Evolutionary conservation across 345 rosid genomes (phyloP).

Genomic region (Rhodamnia rubescens): DNA sequence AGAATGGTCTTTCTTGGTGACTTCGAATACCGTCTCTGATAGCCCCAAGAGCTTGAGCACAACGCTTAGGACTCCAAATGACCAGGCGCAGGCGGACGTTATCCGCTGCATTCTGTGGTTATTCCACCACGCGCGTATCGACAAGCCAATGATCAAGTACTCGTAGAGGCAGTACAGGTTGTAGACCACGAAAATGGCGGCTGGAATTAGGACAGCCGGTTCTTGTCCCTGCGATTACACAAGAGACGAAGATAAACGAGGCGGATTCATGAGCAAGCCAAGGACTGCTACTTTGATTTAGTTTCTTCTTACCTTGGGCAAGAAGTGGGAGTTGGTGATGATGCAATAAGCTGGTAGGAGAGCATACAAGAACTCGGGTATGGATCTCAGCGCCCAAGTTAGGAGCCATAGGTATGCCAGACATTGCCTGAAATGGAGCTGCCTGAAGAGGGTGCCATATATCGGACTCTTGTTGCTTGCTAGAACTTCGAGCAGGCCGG

Average conservation of each 20-base stretch:
- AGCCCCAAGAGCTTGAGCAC: conserved; percentile 27
- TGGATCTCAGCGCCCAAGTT: conserved; percentile 26
- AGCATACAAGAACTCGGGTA: conserved; percentile 47
- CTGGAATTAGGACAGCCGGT: conserved; percentile 3
- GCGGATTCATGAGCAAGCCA: background rate
- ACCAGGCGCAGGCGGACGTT: conserved; percentile 17
- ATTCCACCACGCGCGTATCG: conserved; percentile 31
- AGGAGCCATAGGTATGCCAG: conserved; percentile 18
- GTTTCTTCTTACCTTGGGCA: conserved; percentile 38
- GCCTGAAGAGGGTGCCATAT: background rate
- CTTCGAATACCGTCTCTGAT: conserved; percentile 29
- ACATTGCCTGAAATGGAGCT: conserved; percentile 37
- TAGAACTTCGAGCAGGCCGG: conserved; percentile 40
- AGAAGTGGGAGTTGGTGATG: conserved; percentile 37
- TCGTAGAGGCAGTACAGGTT: conserved; percentile 11
- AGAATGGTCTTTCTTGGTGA: conserved; percentile 34
- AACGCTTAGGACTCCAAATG: conserved; percentile 19
- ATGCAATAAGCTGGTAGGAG: conserved; percentile 48
- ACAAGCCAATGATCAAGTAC: conserved; percentile 10
- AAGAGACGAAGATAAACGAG: background rate
- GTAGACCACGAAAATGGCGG: conserved; percentile 10
- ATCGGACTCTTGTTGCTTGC: conserved; percentile 25
- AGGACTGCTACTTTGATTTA: background rate
- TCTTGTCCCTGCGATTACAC: conserved; percentile 11
- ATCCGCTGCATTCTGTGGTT: conserved; percentile 21